Evolutionary conservation across 768 basidiomycete species (phyloP), one percentile per base, ranked within the genome.

Genomic region (Cantharellus cinnabarinus): DNA sequence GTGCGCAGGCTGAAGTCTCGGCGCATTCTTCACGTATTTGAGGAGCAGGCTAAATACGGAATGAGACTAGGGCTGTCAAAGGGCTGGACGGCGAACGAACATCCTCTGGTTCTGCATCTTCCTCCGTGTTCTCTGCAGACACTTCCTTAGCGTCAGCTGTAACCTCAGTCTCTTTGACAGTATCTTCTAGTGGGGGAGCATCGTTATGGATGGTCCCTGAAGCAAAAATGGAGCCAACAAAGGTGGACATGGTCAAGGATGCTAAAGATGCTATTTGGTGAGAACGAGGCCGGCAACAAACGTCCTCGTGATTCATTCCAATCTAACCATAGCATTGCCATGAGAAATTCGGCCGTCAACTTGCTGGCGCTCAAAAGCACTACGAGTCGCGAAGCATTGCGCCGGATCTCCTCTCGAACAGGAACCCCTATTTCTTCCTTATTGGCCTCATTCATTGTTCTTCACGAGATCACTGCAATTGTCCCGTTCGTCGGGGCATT

Each of bases 381-480:
- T 29, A 48, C 10, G 44, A 10, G 29, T 48, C 10, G 44, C 10
- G 44, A 53, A 15, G 76, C 77, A 0, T 75, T 91, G 40, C 70
- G 74, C 15, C 70, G 75, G 1, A 65, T 90, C 5, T 81, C 89
- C 15, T 69, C 74, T 3, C 77, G 81, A 42, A 88, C 88, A 15
- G 79, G 83, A 15, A 75, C 85, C 2, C 85, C 87, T 10, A 67
- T 93, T 0, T 75, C 88, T 1, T 89, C 88, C 5, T 76, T 95
- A 62, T 63, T 78, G 4, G 63, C 85, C 48, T 88, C 89, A 0
- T 94, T 95, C 63, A 80, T 78, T 3, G 70, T 91, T 58, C 73
- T 95, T 2, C 91, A 95, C 66, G 90, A 95, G 66, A 63, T 88
- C 5, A 90, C 89, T 0, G 89, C 90, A 0, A 66, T 91, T 56